Evolutionary conservation across 257 asterid species (phyloP), one percentile per base, ranked within the genome.

Genomic region (Schizonepeta tenuifolia): DNA sequence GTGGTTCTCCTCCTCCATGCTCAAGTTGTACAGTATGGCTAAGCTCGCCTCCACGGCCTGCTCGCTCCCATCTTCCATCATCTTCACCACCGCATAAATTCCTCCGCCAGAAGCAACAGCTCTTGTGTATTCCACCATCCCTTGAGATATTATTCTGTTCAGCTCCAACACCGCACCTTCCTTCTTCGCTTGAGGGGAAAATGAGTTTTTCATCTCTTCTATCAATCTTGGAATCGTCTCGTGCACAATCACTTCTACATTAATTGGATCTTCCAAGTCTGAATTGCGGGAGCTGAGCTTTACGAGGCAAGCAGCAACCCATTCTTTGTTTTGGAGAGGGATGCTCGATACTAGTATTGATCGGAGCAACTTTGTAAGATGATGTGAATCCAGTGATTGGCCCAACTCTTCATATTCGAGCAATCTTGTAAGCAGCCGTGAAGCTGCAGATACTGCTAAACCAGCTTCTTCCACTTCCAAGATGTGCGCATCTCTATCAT

Each of bases 1-100:
- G 64, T 90, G 98, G 75, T 92, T 92, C 76, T 90, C 98, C 7
- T 70, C 61, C 26, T 92, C 93, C 96, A 90, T 92, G 83, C 93
- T 90, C 67, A 88, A 58, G 79, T 84, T 90, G 65, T 87, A 90
- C 6, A 90, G 83, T 75, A 92, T 67, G 0, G 86, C 86, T 18
- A 92, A 79, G 73, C 86, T 81, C 4, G 96, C 96, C 69, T 90
- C 98, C 53, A 75, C 80, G 0, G 90, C 90, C 40, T 75, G 71
- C 13, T 84, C 86, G 7, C 82, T 75, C 6, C 95, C 91, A 0
- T 2, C 70, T 77, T 88, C 95, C 63, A 90, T 81, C 88, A 88
- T 20, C 81, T 83, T 74, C 75, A 92, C 98, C 76, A 90, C 61
- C 1, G 87, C 73, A 57, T 84, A 92, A 12, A 92, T 92, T 14